These are phyloP conservation scores for Prillingera fragicola DNA, from an alignment of 1,284 basidiomycete genomes.

Conservation along the genomic window DNA sequence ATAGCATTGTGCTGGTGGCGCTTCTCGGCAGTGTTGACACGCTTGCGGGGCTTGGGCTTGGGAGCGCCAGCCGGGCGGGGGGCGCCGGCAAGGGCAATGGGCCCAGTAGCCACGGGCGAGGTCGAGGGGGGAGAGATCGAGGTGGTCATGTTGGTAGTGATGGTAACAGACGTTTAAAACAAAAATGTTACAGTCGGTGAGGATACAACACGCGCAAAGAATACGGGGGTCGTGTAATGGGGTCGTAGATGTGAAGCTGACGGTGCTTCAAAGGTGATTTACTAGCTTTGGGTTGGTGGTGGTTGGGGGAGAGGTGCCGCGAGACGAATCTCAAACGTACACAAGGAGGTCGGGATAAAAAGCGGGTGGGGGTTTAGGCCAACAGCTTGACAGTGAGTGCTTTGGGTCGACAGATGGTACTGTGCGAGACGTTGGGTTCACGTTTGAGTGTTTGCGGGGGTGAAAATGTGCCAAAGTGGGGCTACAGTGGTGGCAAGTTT, in stretches of 20 bases:
- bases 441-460: too few relatives aligned
- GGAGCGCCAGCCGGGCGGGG: constrained; percentile 19
- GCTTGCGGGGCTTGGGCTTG: constrained; percentile 56
- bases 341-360: constrained; percentile 45
- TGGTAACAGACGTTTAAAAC: constrained; percentile 2
- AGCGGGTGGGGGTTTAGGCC: constrained; percentile 23
- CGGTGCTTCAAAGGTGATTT: neutral
- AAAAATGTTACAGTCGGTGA: neutral
- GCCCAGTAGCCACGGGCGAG: constrained; percentile 24
- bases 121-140: constrained; percentile 27
- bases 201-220: constrained; percentile 3
- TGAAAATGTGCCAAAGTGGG: too few relatives aligned
- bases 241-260: constrained; percentile 3
- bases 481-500: too few relatives aligned
- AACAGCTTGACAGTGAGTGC: too few relatives aligned
- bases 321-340: constrained; percentile 48
- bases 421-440: neutral
- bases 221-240: neutral
- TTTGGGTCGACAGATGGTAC: neutral
- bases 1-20: constrained; percentile 91
- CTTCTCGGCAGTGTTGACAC: constrained; percentile 89
- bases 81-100: constrained; percentile 16
- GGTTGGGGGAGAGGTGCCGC: constrained; percentile 35
- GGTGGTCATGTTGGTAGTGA: constrained; percentile 17
- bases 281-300: constrained; percentile 3